A percentile compares a stretch with the other conserved stretches of the same genome.
Conservation (phyloP, 495 filamentous ascomycete species). For the Penicillium diatomitis region DNA sequence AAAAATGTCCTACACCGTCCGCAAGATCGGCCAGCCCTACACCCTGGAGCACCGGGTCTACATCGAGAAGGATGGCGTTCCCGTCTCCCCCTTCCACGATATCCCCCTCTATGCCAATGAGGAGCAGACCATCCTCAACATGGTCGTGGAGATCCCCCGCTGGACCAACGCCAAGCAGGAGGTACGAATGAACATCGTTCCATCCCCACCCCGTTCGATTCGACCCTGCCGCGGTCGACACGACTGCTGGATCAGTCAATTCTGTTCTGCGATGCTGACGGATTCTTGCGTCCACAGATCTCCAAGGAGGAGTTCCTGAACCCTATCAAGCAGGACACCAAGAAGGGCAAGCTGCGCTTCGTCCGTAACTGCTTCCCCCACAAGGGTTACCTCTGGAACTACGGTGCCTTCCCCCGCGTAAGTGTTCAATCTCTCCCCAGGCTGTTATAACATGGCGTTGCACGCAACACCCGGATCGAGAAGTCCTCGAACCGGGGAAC, state of each 20-base stretch:
- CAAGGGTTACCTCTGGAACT: slow-evolving; percentile 99
- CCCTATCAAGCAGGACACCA: slow-evolving; percentile 76
- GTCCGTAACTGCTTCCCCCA: slow-evolving; percentile 99
- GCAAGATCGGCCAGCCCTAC: slow-evolving; percentile 83
- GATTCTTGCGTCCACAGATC: slow-evolving; percentile 46
- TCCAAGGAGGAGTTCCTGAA: slow-evolving; percentile 95
- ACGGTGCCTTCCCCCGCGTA: slow-evolving; percentile 97
- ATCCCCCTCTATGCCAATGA: slow-evolving; percentile 94
- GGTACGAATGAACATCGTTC: slow-evolving; percentile 40
- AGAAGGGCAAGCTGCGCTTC: slow-evolving; percentile 64
- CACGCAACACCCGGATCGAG: not conserved
- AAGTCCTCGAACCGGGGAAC: not conserved
- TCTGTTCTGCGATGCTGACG: slow-evolving; percentile 8
- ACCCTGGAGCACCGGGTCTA: slow-evolving; percentile 96
- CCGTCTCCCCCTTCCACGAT: slow-evolving; percentile 94
- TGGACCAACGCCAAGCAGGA: slow-evolving; percentile 99
- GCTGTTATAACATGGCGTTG: not conserved
- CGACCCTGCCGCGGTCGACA: not conserved
- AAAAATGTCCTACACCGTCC: slow-evolving; percentile 51
- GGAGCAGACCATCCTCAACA: slow-evolving; percentile 91
- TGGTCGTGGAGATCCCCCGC: slow-evolving; percentile 97
- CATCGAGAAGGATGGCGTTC: slow-evolving; percentile 93
- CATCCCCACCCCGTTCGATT: not conserved
- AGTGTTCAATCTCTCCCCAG: slow-evolving; percentile 8
- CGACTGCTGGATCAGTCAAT: not conserved